Evolutionary conservation across 2,329 filamentous ascomycete species (phyloP).

Genomic region (Alternaria viburni): DNA sequence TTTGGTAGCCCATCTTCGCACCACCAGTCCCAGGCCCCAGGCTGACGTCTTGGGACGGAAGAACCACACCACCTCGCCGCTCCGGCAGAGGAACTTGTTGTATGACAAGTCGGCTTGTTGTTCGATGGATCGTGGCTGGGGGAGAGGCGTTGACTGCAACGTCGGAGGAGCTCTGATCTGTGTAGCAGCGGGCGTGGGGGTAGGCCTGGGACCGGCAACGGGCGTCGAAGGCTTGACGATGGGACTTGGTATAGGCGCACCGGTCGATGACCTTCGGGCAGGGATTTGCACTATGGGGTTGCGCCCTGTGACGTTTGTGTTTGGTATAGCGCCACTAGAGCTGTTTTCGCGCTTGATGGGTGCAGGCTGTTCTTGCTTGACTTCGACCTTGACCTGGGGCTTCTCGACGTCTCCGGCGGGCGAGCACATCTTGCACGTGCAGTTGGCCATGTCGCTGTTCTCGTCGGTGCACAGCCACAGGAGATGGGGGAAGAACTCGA

Average conservation of each 20-base stretch:
- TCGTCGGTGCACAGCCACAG: constrained; percentile 63
- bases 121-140: constrained; percentile 52
- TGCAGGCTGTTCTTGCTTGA: constrained; percentile 24
- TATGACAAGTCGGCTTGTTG: constrained; percentile 58
- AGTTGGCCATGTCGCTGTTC: constrained; percentile 60
- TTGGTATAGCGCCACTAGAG: constrained; percentile 11
- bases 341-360: constrained; percentile 37
- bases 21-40: constrained; percentile 62
- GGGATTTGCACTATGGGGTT: constrained; percentile 38
- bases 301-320: constrained; percentile 7
- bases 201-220: background rate
- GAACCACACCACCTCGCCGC: constrained; percentile 65
- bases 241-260: constrained; percentile 31
- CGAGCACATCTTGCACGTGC: constrained; percentile 63
- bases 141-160: constrained; percentile 47
- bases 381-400: constrained; percentile 30
- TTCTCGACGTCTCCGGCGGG: constrained; percentile 54
- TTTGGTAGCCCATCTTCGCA: constrained; percentile 52
- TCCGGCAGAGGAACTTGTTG: constrained; percentile 58
- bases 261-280: constrained; percentile 25
- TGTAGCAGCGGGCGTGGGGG: constrained; percentile 14
- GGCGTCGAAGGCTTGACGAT: constrained; percentile 21
- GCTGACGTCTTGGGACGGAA: constrained; percentile 53
- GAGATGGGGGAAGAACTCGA: constrained; percentile 66
- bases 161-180: constrained; percentile 32